Conservation (phyloP, 495 filamentous ascomycete genomes). For the Aspergillus cavernicola region DNA sequence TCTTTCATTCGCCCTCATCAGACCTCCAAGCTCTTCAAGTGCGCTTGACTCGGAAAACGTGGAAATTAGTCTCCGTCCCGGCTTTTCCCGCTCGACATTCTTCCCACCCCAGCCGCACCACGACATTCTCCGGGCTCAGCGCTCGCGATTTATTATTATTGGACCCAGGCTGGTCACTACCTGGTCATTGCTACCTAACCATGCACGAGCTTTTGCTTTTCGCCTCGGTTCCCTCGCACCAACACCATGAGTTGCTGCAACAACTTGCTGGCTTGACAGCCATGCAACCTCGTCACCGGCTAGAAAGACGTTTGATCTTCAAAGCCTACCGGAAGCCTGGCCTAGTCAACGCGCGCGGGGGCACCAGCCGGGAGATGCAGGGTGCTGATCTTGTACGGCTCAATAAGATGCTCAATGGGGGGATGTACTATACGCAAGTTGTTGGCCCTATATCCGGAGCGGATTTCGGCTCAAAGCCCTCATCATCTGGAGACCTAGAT, state of each 20-base stretch:
- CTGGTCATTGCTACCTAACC: slow-evolving; percentile 5
- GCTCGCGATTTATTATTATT: slow-evolving; percentile 14
- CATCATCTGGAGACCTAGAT: slow-evolving; percentile 23
- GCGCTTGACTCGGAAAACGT: slow-evolving; percentile 8
- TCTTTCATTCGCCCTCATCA: neutral
- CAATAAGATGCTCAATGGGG: slow-evolving; percentile 48
- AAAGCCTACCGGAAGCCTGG: slow-evolving; percentile 53
- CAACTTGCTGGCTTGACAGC: slow-evolving; percentile 65
- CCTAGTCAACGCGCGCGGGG: slow-evolving; percentile 32
- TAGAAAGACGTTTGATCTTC: slow-evolving; percentile 64
- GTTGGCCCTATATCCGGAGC: slow-evolving; percentile 37
- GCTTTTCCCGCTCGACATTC: slow-evolving; percentile 21
- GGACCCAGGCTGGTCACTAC: neutral
- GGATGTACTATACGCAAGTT: slow-evolving; percentile 49
- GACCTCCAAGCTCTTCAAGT: neutral
- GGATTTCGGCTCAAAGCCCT: slow-evolving; percentile 28
- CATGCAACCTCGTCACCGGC: slow-evolving; percentile 57
- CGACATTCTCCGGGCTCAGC: slow-evolving; percentile 3
- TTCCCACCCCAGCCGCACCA: slow-evolving; percentile 2
- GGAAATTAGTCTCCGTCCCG: slow-evolving; percentile 23
- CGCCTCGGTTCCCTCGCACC: slow-evolving; percentile 44
- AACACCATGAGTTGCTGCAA: slow-evolving; percentile 58
- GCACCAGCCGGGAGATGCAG: slow-evolving; percentile 44
- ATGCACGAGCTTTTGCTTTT: slow-evolving; percentile 49
- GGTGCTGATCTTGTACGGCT: slow-evolving; percentile 40